Evolutionary conservation across 2,329 filamentous ascomycete genomes (phyloP), one percentile per base, ranked within the genome.

Genomic region (Cryphonectria nitschkei): DNA sequence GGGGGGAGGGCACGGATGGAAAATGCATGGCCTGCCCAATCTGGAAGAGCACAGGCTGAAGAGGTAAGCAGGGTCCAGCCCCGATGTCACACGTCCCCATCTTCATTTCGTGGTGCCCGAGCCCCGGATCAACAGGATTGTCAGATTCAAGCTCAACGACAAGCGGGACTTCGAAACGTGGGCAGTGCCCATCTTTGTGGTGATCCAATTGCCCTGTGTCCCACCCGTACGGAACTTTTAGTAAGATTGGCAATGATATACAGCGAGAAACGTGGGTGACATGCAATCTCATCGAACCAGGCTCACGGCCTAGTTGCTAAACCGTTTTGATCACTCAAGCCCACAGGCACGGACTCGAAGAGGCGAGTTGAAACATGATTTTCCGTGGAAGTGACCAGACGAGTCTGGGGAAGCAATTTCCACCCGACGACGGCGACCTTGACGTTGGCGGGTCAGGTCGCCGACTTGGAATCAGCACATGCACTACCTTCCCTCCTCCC

Each of bases 71-170:
- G 67, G 56, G 26, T 26, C 67, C 67, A 46, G 67, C 67, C 22
- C 16, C 56, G 22, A 68, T 68, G 58, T 68, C 56, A 68, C 41
- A 50, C 41, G 41, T 54, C 50, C 58, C 67, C 58, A 61, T 62
- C 34, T 61, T 68, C 67, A 68, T 68, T 61, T 68, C 67, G 67
- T 61, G 46, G 67, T 68, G 67, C 32, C 67, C 67, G 67, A 61
- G 67, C 67, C 39, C 56, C 56, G 29, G 43, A 61, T 62, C 65
- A 56, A 41, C 65, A 67, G 34, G 58, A 61, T 61, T 61, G 58
- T 22, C 58, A 61, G 50, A 39, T 39, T 58, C 52, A 65, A 65
- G 63, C 63, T 65, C 46, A 32, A 52, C 29, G 22, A 56, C 52
- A 65, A 65, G 63, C 63, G 43, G 32, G 29, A 52, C 43, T 26